Base-by-base conservation (phyloP, 2,329 filamentous ascomycete genomes). In the Alternaria sp. region DNA sequence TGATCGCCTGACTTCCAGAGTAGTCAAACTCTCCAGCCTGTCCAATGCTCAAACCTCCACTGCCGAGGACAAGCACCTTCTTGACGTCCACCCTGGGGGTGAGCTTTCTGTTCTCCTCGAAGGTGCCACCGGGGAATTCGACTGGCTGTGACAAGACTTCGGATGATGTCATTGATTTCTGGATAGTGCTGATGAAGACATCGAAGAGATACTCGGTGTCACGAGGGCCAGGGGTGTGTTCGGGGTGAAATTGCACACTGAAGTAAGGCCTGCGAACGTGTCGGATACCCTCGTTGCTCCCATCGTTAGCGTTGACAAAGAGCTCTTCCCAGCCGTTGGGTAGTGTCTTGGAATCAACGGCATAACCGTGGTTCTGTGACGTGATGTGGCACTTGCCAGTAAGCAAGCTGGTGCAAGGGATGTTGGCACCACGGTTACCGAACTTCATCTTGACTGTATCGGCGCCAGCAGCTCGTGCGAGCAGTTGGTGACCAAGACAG, bases 21-120 rank as follows among this genome's bases (percentile, higher is more conserved):
- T 99, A 99, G 78, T 99, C 95, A 70, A 99, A 99, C 80, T 99
- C 95, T 79, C 95, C 95, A 66, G 95, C 95, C 80, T 99, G 95
- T 14, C 95, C 95, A 79, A 99, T 99, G 79, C 92, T 96, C 64
- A 99, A 86, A 81, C 95, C 95, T 81, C 95, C 95, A 80, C 91
- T 94, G 63, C 95, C 95, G 52, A 99, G 87, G 28, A 99, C 91
- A 58, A 99, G 87, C 14, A 96, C 94, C 84, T 98, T 98, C 85
- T 96, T 96, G 70, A 94, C 92, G 59, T 88, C 85, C 42, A 98
- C 91, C 54, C 89, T 88, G 14, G 94, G 94, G 72, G 94, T 86
- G 12, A 88, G 82, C 68, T 84, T 87, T 76, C 90, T 86, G 74
- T 96, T 97, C 76, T 96, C 93, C 68, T 89, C 89, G 36, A 87